These are phyloP conservation scores for Paratrypanosoma confusum DNA, from an alignment of 208 protist species.

Conservation along the genomic window DNA sequence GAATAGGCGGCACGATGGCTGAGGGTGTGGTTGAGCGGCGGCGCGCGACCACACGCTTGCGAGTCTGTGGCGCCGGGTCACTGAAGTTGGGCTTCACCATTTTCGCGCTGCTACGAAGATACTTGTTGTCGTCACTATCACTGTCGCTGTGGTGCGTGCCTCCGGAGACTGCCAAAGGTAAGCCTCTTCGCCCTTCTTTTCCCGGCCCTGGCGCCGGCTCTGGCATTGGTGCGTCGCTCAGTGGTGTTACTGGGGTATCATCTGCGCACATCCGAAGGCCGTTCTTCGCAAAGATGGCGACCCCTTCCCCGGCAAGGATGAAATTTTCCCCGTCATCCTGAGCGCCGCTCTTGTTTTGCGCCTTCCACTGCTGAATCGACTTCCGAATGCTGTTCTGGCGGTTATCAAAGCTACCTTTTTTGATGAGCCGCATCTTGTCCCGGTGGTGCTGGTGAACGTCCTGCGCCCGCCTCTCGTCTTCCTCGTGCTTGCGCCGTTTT, in stretches of 20 bases:
- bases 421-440: constrained; percentile 24
- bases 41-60: background rate
- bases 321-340: constrained; percentile 18
- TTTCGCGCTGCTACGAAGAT: constrained; percentile 1
- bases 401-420: constrained; percentile 1
- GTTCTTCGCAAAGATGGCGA: constrained; percentile 36
- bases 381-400: constrained; percentile 13
- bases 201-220: background rate
- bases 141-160: background rate
- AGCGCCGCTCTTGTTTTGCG: constrained; percentile 1
- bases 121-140: background rate
- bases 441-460: constrained; percentile 13
- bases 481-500: constrained; percentile 6
- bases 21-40: background rate
- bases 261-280: too few species aligned
- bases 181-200: background rate
- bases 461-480: constrained; percentile 4
- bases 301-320: constrained; percentile 28
- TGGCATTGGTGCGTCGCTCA: background rate
- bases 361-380: constrained; percentile 21
- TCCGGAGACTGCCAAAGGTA: background rate
- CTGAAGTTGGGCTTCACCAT: background rate
- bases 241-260: background rate
- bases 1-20: background rate
- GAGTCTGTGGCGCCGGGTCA: background rate